A percentile compares a stretch with the other conserved stretches of the same genome.
Evolutionary conservation across 164 flowering plant genomes (phyloP).

Genomic region (Aristolochia fimbriata): DNA sequence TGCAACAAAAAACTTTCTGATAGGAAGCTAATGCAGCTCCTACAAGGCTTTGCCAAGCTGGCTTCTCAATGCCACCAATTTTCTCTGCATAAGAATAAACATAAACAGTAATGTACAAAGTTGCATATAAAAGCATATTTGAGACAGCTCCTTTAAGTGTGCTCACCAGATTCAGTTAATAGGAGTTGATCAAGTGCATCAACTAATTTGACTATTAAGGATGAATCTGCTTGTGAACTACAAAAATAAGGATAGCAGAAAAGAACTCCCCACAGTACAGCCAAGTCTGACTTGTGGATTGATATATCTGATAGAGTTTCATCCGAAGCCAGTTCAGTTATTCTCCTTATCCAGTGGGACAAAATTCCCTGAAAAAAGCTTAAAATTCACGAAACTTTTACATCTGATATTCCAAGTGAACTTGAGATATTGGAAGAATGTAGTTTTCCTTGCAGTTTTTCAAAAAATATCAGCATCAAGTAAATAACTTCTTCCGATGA

Average conservation of each 20-base stretch:
- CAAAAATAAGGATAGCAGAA: constrained; percentile 41
- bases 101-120: not conserved
- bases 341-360: constrained; percentile 21
- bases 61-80: constrained; percentile 42
- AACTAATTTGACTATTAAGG: constrained; percentile 40
- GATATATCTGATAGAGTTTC: constrained; percentile 14
- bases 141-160: not conserved
- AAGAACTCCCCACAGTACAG: constrained; percentile 64
- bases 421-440: constrained; percentile 11
- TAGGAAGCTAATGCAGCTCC: constrained; percentile 65
- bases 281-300: constrained; percentile 29
- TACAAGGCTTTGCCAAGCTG: constrained; percentile 57
- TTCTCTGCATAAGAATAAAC: constrained; percentile 19
- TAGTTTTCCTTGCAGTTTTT: constrained; percentile 26
- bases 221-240: constrained; percentile 18
- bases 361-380: constrained; percentile 25
- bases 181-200: constrained; percentile 49
- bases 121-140: not conserved
- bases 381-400: constrained; percentile 18
- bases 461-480: constrained; percentile 43
- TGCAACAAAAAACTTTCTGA: constrained; percentile 14
- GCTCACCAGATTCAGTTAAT: constrained; percentile 36
- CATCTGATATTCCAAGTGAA: constrained; percentile 21
- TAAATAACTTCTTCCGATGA: constrained; percentile 44
- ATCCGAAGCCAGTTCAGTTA: constrained; percentile 18